Conservation (phyloP, 495 filamentous ascomycete species). For the Aspergillus incahuasiensis region DNA sequence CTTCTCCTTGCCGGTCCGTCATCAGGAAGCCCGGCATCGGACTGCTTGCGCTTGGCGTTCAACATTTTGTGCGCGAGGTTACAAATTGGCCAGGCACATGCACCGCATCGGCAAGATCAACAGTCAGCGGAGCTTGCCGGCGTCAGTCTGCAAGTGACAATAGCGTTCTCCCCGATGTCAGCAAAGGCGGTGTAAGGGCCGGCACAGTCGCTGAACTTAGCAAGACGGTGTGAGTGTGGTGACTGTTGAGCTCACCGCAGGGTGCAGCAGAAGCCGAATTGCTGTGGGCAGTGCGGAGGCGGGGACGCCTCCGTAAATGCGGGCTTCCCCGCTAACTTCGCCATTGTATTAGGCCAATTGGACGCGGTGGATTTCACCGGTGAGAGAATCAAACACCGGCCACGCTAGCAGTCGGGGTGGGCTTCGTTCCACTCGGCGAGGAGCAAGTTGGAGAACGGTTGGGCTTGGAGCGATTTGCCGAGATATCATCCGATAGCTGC, state of each 20-base stretch:
- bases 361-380: not conserved
- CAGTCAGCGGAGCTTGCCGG: not conserved
- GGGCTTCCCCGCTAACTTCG: conserved; percentile 19
- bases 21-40: conserved; percentile 19
- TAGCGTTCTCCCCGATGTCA: conserved; percentile 11
- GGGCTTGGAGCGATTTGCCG: not conserved
- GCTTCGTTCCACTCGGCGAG: not conserved
- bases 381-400: not conserved
- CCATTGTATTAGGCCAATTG: not conserved
- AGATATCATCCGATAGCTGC: not conserved
- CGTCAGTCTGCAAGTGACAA: not conserved
- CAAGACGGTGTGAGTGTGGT: not conserved
- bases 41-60: conserved; percentile 29
- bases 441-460: not conserved
- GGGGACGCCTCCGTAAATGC: conserved; percentile 2
- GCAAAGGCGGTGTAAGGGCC: conserved; percentile 26
- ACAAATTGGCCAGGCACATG: not conserved
- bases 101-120: not conserved
- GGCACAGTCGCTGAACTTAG: not conserved
- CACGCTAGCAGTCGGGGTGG: not conserved
- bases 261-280: not conserved
- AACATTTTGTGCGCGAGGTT: conserved; percentile 6
- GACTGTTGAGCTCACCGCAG: not conserved
- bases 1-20: conserved; percentile 19
- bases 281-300: not conserved